Evolutionary conservation across 352 stramenopile genomes (phyloP).

Genomic region (Saprolegnia diclina): DNA sequence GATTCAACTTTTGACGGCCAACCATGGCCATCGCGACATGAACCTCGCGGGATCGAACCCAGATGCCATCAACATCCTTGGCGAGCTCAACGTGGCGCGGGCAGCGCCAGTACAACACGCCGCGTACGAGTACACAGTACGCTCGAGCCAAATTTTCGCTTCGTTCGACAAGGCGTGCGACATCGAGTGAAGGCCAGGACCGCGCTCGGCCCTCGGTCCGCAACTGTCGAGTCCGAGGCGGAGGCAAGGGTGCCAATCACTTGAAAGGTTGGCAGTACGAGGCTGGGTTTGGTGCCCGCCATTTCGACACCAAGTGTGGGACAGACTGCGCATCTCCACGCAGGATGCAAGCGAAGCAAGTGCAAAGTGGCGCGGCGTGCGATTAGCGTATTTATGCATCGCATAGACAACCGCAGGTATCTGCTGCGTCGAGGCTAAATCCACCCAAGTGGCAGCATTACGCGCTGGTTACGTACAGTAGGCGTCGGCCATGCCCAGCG

Average conservation of each 20-base stretch:
- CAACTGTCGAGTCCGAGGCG: no score
- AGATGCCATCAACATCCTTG: not conserved
- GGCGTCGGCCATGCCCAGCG: not conserved
- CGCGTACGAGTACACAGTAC: not conserved
- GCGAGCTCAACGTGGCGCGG: no score
- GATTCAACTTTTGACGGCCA: not conserved
- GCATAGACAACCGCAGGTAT: not conserved
- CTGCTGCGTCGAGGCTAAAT: no score
- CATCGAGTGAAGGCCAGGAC: not conserved
- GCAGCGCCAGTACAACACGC: no score
- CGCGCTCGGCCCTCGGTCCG: not conserved
- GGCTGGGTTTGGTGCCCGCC: no score
- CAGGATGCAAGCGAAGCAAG: no score
- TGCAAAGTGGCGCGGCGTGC: not conserved
- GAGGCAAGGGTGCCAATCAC: no score
- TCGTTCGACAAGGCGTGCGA: not conserved
- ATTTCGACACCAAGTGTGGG: not conserved
- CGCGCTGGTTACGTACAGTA: slow-evolving; percentile 6
- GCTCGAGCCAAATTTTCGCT: not conserved
- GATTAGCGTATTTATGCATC: not conserved
- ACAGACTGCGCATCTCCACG: not conserved
- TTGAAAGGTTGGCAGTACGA: no score
- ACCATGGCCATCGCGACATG: not conserved
- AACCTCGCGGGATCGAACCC: not conserved
- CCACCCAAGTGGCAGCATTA: not conserved